A percentile compares a stretch with the other conserved stretches of the same genome.
phyloP scores from a whole-genome alignment of 1,284 basidiomycete genomes.

The Coniferiporia weirii region DNA sequence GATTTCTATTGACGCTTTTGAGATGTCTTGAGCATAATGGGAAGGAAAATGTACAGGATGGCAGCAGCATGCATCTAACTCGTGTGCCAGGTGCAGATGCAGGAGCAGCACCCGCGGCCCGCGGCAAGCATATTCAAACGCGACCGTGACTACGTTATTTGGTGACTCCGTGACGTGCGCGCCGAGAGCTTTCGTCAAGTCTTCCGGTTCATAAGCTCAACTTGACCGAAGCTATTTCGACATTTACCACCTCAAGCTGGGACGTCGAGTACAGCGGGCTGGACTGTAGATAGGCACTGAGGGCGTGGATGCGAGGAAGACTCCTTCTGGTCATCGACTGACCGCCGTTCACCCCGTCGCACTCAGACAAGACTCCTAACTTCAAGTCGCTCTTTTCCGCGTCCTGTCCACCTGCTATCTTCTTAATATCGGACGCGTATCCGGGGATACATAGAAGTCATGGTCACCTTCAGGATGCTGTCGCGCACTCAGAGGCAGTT shows the following conservation, averaged over 20 bases:
- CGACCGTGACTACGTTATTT: no score
- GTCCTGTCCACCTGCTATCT: background rate
- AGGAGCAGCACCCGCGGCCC: no score
- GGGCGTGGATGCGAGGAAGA: background rate
- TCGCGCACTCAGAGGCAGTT: conserved; percentile 11
- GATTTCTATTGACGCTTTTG: no score
- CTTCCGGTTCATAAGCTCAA: background rate
- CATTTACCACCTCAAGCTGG: background rate
- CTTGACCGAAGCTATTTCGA: background rate
- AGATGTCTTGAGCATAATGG: no score
- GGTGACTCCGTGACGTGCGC: background rate
- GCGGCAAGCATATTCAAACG: no score
- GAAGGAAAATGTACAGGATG: no score
- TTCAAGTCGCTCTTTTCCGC: background rate
- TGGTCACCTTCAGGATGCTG: conserved; percentile 16
- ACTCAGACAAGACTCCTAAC: background rate
- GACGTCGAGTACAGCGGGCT: background rate
- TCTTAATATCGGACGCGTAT: background rate
- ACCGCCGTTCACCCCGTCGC: background rate
- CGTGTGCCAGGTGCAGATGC: no score
- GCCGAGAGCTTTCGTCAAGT: background rate
- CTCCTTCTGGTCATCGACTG: background rate
- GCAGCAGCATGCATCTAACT: no score
- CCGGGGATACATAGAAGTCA: no score
- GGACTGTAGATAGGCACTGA: background rate